Conservation (phyloP, 257 asterid genomes). For the Hygrophila difformis region DNA sequence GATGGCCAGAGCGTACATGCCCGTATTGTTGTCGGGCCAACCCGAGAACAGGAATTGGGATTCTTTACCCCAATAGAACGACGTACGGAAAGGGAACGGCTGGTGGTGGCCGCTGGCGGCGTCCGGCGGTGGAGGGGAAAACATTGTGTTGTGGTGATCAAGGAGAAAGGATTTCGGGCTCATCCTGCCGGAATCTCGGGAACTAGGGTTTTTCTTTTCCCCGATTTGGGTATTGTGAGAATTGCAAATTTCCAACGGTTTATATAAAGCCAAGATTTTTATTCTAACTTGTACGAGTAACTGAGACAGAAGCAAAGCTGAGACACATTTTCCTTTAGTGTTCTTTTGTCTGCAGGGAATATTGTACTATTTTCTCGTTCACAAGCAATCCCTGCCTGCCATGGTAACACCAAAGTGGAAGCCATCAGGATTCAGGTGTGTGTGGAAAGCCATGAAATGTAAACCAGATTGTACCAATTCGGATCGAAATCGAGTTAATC, state of each 20-base stretch:
- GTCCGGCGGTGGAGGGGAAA: constrained; percentile 21
- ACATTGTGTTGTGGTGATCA: constrained; percentile 18
- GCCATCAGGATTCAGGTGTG: background rate
- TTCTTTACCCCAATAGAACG: constrained; percentile 43
- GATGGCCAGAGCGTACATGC: constrained; percentile 59
- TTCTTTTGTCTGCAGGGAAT: constrained; percentile 18
- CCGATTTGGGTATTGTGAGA: constrained; percentile 10
- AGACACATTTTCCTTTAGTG: background rate
- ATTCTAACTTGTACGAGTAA: constrained; percentile 24
- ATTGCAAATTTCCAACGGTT: no score
- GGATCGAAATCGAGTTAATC: no score
- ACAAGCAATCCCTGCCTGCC: constrained; percentile 38
- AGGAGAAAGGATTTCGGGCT: constrained; percentile 14
- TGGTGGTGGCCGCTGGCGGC: constrained; percentile 24
- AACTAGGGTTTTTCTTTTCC: background rate
- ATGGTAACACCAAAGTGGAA: constrained; percentile 5
- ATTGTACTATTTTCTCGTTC: constrained; percentile 18
- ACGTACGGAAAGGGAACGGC: constrained; percentile 17
- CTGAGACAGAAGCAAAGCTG: constrained; percentile 22
- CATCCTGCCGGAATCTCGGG: constrained; percentile 16
- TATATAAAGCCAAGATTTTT: constrained; percentile 26
- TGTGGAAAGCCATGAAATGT: background rate
- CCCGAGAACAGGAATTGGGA: constrained; percentile 33
- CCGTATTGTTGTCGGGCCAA: constrained; percentile 45
- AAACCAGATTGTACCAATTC: no score